These are phyloP conservation scores for Erodium maritimum DNA, from an alignment of 345 rosid genomes.

Conservation along the genomic window DNA sequence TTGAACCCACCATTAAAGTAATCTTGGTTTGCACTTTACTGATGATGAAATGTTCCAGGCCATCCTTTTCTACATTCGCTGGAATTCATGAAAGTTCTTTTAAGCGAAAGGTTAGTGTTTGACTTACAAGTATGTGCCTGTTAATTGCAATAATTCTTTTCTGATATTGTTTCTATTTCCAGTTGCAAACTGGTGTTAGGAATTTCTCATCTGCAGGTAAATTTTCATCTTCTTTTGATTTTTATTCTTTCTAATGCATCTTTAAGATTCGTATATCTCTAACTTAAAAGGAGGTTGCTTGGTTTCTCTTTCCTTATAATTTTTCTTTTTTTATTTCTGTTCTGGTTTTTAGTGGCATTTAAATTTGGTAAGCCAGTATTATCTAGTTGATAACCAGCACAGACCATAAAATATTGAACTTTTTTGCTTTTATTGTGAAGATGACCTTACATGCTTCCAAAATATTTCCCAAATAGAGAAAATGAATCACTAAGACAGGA, in stretches of 20 bases:
- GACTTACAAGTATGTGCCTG: slow-evolving; percentile 5
- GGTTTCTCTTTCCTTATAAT: too few species aligned
- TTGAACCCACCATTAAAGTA: background rate
- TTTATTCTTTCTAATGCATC: background rate
- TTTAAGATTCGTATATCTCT: too few species aligned
- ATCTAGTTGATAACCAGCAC: too few species aligned
- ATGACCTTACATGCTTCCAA: too few species aligned
- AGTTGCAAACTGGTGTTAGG: slow-evolving; percentile 52
- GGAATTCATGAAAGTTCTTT: slow-evolving; percentile 28
- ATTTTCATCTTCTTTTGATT: slow-evolving; percentile 10
- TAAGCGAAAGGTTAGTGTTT: slow-evolving; percentile 38
- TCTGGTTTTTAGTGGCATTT: too few species aligned
- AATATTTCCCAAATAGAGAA: too few species aligned
- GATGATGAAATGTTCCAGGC: slow-evolving; percentile 37
- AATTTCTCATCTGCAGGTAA: slow-evolving; percentile 75
- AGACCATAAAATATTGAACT: too few species aligned
- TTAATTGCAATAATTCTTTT: background rate
- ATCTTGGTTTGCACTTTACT: slow-evolving; percentile 4
- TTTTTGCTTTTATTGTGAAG: too few species aligned
- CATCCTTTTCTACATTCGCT: slow-evolving; percentile 18
- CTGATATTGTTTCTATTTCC: slow-evolving; percentile 22
- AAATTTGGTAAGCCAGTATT: too few species aligned
- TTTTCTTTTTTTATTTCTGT: too few species aligned
- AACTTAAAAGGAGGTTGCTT: too few species aligned
- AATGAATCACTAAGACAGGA: too few species aligned